Percentiles rank a stretch among this genome's conserved stretches.
Conservation (phyloP, 352 stramenopile genomes). For the Globisporangium orthogonon region DNA sequence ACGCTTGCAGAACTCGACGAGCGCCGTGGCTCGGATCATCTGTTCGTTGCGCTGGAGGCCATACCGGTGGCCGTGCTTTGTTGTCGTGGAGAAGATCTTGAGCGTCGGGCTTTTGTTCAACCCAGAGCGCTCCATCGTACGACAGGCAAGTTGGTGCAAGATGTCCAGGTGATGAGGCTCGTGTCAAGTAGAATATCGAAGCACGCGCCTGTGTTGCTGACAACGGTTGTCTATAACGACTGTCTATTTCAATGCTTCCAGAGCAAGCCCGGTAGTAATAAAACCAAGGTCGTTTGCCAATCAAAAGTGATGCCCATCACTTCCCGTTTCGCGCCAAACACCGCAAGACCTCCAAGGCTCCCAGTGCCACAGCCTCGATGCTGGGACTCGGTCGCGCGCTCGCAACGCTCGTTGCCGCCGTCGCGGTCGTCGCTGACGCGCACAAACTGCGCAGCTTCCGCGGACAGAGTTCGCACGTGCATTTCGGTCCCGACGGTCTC, state of each 20-base stretch:
- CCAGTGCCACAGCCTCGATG: neutral
- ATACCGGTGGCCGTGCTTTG: slow-evolving; percentile 31
- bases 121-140: slow-evolving; percentile 3
- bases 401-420: neutral
- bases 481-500: slow-evolving; percentile 30
- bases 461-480: slow-evolving; percentile 60
- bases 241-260: too few species aligned
- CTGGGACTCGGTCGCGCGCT: neutral
- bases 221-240: too few species aligned
- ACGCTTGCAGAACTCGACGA: slow-evolving; percentile 35
- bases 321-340: too few species aligned
- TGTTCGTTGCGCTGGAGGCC: slow-evolving; percentile 32
- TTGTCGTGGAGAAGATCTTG: slow-evolving; percentile 27
- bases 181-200: too few species aligned
- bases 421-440: slow-evolving; percentile 3
- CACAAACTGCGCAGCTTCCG: slow-evolving; percentile 48
- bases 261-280: too few species aligned
- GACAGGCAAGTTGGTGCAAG: neutral
- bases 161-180: too few species aligned
- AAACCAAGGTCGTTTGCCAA: too few species aligned
- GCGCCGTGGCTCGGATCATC: slow-evolving; percentile 12
- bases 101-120: slow-evolving; percentile 12
- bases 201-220: too few species aligned
- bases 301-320: too few species aligned
- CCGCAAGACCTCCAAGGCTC: too few species aligned